Percentiles rank a stretch among this genome's conserved stretches.
phyloP scores from a whole-genome alignment of 176 grass and related monocot genomes.

The Elaeis guineensis region DNA sequence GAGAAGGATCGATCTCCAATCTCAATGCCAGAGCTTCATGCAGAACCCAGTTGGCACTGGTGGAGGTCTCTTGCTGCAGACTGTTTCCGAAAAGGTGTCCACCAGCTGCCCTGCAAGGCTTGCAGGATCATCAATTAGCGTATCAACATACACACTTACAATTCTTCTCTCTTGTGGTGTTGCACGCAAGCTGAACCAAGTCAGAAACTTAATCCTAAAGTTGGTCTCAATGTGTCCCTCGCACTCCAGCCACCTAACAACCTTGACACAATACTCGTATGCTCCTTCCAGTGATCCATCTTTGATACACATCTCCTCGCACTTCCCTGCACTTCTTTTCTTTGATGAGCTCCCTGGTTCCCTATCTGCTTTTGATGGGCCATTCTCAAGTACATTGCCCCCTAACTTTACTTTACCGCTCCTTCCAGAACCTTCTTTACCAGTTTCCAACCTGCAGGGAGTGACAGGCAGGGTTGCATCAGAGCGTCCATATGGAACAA shows the following conservation, averaged over 20 bases:
- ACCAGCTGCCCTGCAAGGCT: conserved; percentile 73
- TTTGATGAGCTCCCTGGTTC: conserved; percentile 89
- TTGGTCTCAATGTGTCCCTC: conserved; percentile 51
- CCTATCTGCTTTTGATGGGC: conserved; percentile 49
- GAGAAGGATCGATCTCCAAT: conserved; percentile 3
- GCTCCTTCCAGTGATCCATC: conserved; percentile 51
- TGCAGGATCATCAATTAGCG: conserved; percentile 47
- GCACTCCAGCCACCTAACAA: conserved; percentile 67
- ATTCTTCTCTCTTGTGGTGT: conserved; percentile 52
- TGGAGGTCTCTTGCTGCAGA: conserved; percentile 53
- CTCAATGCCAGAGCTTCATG: conserved; percentile 63
- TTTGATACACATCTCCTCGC: conserved; percentile 39
- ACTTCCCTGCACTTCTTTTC: conserved; percentile 56
- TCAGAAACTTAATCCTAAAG: conserved; percentile 92
- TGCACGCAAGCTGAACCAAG: conserved; percentile 80
- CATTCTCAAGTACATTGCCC: conserved; percentile 35
- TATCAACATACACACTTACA: conserved; percentile 58
- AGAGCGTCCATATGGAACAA: conserved; percentile 37
- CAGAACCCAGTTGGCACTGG: conserved; percentile 32
- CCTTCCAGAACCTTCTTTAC: conserved; percentile 38
- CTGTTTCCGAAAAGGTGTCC: conserved; percentile 63
- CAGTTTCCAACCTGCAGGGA: conserved; percentile 29
- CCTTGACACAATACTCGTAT: conserved; percentile 86
- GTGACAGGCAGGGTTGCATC: conserved; percentile 50
- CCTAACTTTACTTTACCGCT: conserved; percentile 33